Evolutionary conservation across 345 rosid genomes (phyloP).

Genomic region (Combretum micranthum): DNA sequence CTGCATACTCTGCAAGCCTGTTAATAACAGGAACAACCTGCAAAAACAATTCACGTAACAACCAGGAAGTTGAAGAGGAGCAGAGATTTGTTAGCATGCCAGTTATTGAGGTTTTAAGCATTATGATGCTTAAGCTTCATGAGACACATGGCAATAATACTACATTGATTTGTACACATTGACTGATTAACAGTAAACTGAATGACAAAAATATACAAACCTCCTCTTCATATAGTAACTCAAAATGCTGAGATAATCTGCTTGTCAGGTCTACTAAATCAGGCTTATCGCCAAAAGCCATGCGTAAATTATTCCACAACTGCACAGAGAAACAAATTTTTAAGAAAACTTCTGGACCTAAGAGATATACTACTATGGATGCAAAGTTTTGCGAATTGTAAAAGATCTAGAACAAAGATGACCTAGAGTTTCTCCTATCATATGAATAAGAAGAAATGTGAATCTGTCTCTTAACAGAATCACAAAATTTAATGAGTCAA

Average conservation of each 20-base stretch:
- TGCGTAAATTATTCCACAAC: conserved; percentile 71
- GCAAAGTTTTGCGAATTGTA: too few relatives aligned
- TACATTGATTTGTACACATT: neutral
- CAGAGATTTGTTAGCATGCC: neutral
- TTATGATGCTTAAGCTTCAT: too few relatives aligned
- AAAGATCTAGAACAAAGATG: too few relatives aligned
- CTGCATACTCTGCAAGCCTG: conserved; percentile 53
- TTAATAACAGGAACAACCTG: conserved; percentile 67
- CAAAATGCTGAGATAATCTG: conserved; percentile 64
- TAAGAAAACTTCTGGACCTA: neutral
- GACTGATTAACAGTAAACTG: neutral
- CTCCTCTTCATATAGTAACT: conserved; percentile 64
- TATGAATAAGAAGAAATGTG: too few relatives aligned
- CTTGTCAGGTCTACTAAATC: conserved; percentile 67
- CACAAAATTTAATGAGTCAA: too few relatives aligned
- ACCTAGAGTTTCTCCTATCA: too few relatives aligned
- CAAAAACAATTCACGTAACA: conserved; percentile 19
- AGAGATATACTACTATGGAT: too few relatives aligned
- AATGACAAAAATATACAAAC: conserved; percentile 29
- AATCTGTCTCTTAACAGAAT: too few relatives aligned
- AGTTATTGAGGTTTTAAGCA: too few relatives aligned
- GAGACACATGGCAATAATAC: neutral
- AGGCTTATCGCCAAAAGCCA: conserved; percentile 61
- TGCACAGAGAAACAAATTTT: conserved; percentile 38
- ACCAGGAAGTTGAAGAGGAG: neutral